A percentile compares a stretch with the other conserved stretches of the same genome.
These are phyloP conservation scores for Aspergillus transmontanensis DNA, from an alignment of 2,329 filamentous ascomycete genomes.

Conservation along the genomic window DNA sequence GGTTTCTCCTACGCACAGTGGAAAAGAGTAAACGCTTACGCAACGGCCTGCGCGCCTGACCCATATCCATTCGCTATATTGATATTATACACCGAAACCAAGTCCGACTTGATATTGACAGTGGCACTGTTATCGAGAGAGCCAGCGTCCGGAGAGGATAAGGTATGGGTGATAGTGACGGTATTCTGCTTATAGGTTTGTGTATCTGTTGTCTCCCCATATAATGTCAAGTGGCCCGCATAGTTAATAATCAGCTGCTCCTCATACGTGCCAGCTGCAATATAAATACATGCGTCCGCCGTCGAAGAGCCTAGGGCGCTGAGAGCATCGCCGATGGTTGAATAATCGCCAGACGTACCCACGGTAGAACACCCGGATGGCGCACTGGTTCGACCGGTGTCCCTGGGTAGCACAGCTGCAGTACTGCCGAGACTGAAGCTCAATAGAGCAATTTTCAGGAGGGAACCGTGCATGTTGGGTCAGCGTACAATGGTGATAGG, in stretches of 20 bases:
- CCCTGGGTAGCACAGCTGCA: not conserved
- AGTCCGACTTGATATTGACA: conserved; percentile 30
- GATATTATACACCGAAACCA: conserved; percentile 39
- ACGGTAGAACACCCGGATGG: conserved; percentile 31
- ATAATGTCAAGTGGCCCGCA: conserved; percentile 31
- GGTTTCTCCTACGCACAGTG: not conserved
- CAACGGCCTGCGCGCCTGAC: conserved; percentile 36
- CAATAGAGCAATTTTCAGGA: not conserved
- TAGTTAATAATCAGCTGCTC: conserved; percentile 36
- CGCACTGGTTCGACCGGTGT: conserved; percentile 19
- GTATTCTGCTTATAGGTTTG: conserved; percentile 33
- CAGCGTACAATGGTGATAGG: not conserved
- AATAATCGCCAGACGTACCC: conserved; percentile 23
- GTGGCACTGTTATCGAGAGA: conserved; percentile 35
- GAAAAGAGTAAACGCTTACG: conserved; percentile 20
- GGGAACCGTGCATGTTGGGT: not conserved
- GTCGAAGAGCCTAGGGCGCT: conserved; percentile 26
- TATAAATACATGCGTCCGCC: conserved; percentile 34
- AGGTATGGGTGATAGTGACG: conserved; percentile 36
- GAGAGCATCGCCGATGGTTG: conserved; percentile 30
- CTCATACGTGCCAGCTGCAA: conserved; percentile 34
- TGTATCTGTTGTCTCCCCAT: conserved; percentile 35
- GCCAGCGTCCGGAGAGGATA: conserved; percentile 33
- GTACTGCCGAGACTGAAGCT: not conserved
- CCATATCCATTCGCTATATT: conserved; percentile 41